Percentiles rank a stretch among this genome's conserved stretches.
These are phyloP conservation scores for Fraxinus anomala DNA, from an alignment of 257 asterid species.

Conservation along the genomic window DNA sequence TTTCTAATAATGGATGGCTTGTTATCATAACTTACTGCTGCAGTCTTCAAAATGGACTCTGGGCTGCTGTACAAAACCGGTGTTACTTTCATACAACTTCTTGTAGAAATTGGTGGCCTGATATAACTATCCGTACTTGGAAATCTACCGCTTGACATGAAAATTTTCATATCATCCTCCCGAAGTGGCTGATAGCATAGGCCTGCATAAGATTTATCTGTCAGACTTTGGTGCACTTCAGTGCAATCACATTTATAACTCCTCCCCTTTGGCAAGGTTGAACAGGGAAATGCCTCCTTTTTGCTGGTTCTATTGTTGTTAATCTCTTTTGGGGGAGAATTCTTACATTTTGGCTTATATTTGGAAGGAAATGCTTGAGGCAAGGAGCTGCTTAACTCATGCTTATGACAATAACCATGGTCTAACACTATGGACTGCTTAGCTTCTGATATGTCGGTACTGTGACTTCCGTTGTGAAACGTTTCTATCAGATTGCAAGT, in stretches of 20 bases:
- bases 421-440: not conserved
- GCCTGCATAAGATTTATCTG: constrained; percentile 22
- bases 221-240: not conserved
- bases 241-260: not conserved
- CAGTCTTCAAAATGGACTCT: constrained; percentile 28
- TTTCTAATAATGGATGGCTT: constrained; percentile 49
- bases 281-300: not conserved
- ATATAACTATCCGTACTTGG: constrained; percentile 32
- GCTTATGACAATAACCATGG: not conserved
- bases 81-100: constrained; percentile 2
- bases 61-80: constrained; percentile 22
- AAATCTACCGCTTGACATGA: constrained; percentile 36
- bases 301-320: not conserved
- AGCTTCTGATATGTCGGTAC: not conserved
- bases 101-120: constrained; percentile 12
- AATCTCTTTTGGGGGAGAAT: not conserved
- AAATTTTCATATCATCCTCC: constrained; percentile 21
- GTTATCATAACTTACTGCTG: constrained; percentile 36
- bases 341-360: not conserved
- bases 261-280: not conserved
- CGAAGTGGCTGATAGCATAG: constrained; percentile 43
- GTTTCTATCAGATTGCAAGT: not conserved
- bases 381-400: constrained; percentile 1
- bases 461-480: not conserved
- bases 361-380: constrained; percentile 4